phyloP scores from a whole-genome alignment of 352 stramenopile genomes.

The Lagenidium giganteum region DNA sequence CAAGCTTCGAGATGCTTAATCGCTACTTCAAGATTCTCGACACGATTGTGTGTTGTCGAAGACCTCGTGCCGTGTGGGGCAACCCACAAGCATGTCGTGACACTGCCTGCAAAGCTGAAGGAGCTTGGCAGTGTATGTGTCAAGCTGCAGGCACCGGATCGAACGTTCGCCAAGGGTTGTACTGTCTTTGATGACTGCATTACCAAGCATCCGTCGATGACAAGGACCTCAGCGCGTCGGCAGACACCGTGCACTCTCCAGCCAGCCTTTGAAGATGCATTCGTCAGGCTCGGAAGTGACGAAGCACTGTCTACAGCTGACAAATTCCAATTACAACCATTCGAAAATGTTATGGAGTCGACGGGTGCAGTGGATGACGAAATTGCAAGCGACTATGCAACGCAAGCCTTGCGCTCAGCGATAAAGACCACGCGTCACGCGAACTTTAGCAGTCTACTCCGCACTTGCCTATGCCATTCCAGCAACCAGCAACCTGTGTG shows the following conservation, averaged over 20 bases:
- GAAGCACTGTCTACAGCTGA: slow-evolving; percentile 1
- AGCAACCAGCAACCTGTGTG: slow-evolving; percentile 3
- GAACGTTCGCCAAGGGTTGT: slow-evolving; percentile 3
- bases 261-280: slow-evolving; percentile 4
- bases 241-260: slow-evolving; percentile 12
- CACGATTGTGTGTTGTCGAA: slow-evolving; percentile 6
- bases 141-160: slow-evolving; percentile 3
- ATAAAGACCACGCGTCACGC: slow-evolving; percentile 4
- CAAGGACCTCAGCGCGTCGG: slow-evolving; percentile 4
- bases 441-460: background rate
- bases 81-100: slow-evolving; percentile 4
- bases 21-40: slow-evolving; percentile 12
- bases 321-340: background rate
- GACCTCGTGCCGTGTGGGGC: slow-evolving; percentile 9
- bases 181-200: slow-evolving; percentile 5
- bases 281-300: slow-evolving; percentile 7
- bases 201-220: slow-evolving; percentile 7
- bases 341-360: too few species aligned
- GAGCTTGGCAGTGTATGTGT: slow-evolving; percentile 13
- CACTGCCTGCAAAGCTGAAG: slow-evolving; percentile 3
- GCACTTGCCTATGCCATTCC: background rate
- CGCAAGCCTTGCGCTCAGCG: background rate
- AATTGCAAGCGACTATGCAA: slow-evolving; percentile 6
- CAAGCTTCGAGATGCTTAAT: slow-evolving; percentile 7
- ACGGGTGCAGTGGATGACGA: background rate